phyloP scores from a whole-genome alignment of 345 rosid species.

The Populus ilicifolia region DNA sequence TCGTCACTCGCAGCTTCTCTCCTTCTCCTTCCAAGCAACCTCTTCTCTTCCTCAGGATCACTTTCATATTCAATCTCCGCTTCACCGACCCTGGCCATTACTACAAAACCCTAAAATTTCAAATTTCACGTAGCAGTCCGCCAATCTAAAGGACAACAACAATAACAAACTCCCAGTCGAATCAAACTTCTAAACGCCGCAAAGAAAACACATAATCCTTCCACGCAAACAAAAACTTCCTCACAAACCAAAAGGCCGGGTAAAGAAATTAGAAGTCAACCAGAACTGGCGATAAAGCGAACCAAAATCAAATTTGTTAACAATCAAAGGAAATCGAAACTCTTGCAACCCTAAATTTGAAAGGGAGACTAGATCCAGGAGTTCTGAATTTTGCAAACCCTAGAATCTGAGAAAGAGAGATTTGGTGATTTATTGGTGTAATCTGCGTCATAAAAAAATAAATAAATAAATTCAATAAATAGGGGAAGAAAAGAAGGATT shows the following conservation, averaged over 20 bases:
- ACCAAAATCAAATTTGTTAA: neutral
- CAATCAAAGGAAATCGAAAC: neutral
- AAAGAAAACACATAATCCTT: neutral
- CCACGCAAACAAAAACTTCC: neutral
- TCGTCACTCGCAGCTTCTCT: conserved; percentile 88
- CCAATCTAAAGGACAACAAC: neutral
- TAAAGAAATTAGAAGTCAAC: neutral
- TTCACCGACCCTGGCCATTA: conserved; percentile 50
- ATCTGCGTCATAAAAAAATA: neutral
- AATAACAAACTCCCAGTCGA: neutral
- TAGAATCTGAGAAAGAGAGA: conserved; percentile 6
- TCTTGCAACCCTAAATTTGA: neutral
- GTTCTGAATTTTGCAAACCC: conserved; percentile 12
- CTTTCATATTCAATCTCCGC: conserved; percentile 72
- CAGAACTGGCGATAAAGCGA: neutral
- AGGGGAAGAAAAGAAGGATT: neutral
- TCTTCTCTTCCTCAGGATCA: conserved; percentile 80
- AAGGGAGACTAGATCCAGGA: conserved; percentile 1
- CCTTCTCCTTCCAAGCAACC: conserved; percentile 61
- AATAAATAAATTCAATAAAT: neutral
- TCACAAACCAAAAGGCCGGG: neutral
- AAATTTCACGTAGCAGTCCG: neutral
- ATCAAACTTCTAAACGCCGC: neutral
- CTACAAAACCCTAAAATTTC: neutral
- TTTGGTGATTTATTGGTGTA: neutral